Evolutionary conservation across 1,139 yeast species (phyloP), one percentile per base, ranked within the genome.

Genomic region (Yamadazyma sp.): DNA sequence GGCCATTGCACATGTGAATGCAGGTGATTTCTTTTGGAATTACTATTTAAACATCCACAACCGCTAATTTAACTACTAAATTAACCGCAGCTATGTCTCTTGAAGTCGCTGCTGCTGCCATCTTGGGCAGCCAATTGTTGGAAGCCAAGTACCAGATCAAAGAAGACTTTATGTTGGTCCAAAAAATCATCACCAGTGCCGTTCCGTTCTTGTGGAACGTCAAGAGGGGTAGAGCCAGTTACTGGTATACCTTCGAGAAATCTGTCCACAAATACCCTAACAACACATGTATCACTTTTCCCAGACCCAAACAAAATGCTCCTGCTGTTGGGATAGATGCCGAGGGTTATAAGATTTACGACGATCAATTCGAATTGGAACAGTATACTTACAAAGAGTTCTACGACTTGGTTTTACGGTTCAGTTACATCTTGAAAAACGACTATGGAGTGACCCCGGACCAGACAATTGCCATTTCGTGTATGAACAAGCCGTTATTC

Each of bases 401-500:
- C 37, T 82, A 85, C 53, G 80, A 77, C 39, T 73, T 78, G 51
- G 76, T 85, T 5, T 70, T 86, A 48, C 64, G 83, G 44, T 67
- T 86, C 48, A 82, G 95, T 6, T 71, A 77, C 49, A 74, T 88
- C 32, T 66, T 90, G 51, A 76, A 68, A 36, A 60, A 75, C 47
- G 80, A 83, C 44, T 82, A 81, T 53, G 83, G 84, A 1, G 78
- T 89, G 27, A 65, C 79, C 17, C 59, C 80, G 9, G 80, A 80
- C 32, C 87, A 86, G 48, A 74, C 81, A n/a, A 79, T 90, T 37
- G 95, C 86, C 0, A 56, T 90, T 37, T 83, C 83, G 52, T 85
- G 81, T 55, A 84, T 86, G 61, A 90, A 90, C 62, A 86, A 84
- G 56, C 95, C 96, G 1, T 68, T 88, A 48, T 87, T 86, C 52